A percentile compares a stretch with the other conserved stretches of the same genome.
Evolutionary conservation across 2,329 filamentous ascomycete species (phyloP).

Genomic region (Pseudocercospora pini-densiflorae): DNA sequence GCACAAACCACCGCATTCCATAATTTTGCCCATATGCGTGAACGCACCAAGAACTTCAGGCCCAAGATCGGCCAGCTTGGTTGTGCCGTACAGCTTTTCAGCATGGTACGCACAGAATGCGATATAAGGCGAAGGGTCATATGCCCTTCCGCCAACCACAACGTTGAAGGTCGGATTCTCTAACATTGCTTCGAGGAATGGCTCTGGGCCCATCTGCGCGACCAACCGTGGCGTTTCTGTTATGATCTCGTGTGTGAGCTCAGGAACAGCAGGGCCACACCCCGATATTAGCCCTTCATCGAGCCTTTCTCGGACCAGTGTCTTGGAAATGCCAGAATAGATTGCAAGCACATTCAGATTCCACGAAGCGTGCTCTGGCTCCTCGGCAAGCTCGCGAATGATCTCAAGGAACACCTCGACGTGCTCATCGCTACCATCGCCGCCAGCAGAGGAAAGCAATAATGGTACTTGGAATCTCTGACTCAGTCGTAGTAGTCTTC

Average conservation of each 20-base stretch:
- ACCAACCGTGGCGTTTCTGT: constrained; percentile 10
- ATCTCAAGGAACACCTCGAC: constrained; percentile 49
- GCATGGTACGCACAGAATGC: constrained; percentile 15
- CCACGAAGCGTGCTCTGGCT: constrained; percentile 4
- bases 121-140: constrained; percentile 15
- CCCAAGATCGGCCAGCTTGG: background rate
- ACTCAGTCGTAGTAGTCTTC: constrained; percentile 1
- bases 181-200: constrained; percentile 17
- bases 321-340: constrained; percentile 12
- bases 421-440: constrained; percentile 54
- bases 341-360: constrained; percentile 9
- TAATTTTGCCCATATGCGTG: constrained; percentile 60
- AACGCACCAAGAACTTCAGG: constrained; percentile 10
- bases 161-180: constrained; percentile 14
- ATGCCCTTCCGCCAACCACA: constrained; percentile 13
- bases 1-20: constrained; percentile 58
- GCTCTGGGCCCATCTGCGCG: constrained; percentile 16
- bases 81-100: background rate
- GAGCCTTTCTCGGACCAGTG: background rate
- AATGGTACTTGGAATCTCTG: constrained; percentile 45
- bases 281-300: background rate
- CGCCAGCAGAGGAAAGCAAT: constrained; percentile 53
- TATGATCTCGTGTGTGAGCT: constrained; percentile 8
- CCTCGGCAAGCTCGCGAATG: constrained; percentile 31
- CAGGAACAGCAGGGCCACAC: constrained; percentile 11